Evolutionary conservation across 2,329 filamentous ascomycete species (phyloP).

Genomic region (Boeremia lycopersici): DNA sequence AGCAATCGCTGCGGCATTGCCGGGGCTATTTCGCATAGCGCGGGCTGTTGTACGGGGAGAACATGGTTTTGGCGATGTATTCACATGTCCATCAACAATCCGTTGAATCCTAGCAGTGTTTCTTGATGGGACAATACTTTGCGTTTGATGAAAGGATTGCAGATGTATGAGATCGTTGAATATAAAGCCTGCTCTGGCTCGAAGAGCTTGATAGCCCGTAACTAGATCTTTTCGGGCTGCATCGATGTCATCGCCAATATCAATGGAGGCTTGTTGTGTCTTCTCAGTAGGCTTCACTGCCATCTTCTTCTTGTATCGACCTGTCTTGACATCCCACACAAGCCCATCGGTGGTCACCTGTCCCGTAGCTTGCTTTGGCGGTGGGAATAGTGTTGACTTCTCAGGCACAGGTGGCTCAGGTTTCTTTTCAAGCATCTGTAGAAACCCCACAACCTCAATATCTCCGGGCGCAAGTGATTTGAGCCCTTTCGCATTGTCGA

Average conservation of each 20-base stretch:
- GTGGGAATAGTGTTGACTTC: not conserved
- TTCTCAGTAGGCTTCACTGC: not conserved
- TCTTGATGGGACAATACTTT: slow-evolving; percentile 23
- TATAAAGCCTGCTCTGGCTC: slow-evolving; percentile 28
- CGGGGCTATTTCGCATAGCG: slow-evolving; percentile 25
- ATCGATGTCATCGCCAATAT: slow-evolving; percentile 28
- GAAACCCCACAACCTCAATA: slow-evolving; percentile 29
- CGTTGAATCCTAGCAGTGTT: slow-evolving; percentile 26
- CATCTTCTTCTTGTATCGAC: slow-evolving; percentile 15
- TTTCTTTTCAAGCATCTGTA: slow-evolving; percentile 30
- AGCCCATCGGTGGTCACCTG: slow-evolving; percentile 1
- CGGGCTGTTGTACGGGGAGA: slow-evolving; percentile 34
- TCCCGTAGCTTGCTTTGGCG: not conserved
- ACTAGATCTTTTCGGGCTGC: slow-evolving; percentile 30
- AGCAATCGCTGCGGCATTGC: slow-evolving; percentile 28
- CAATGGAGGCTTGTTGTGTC: slow-evolving; percentile 2
- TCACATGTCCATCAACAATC: slow-evolving; percentile 23
- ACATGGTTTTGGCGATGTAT: slow-evolving; percentile 13
- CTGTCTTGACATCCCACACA: slow-evolving; percentile 20
- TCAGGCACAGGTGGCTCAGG: slow-evolving; percentile 26
- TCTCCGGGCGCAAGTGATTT: slow-evolving; percentile 30
- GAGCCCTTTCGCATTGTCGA: slow-evolving; percentile 36
- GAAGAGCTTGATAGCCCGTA: slow-evolving; percentile 33
- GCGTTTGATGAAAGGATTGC: slow-evolving; percentile 34
- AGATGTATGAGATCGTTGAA: slow-evolving; percentile 35